phyloP scores from a whole-genome alignment of 345 rosid genomes.

The Eucalyptus sideroxylon region DNA sequence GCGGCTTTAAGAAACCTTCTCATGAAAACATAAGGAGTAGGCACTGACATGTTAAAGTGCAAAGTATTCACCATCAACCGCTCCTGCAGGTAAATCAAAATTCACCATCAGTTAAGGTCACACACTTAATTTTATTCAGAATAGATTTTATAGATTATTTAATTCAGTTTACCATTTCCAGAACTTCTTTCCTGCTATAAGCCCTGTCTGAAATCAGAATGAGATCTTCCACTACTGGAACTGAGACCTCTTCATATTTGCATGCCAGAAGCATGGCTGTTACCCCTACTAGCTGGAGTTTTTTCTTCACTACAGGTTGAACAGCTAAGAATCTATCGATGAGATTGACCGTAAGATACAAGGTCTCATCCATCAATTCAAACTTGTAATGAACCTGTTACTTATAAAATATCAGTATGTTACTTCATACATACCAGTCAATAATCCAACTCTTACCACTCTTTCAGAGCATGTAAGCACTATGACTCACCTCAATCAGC shows the following conservation, averaged over 20 bases:
- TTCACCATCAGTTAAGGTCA: not conserved
- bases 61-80: constrained; percentile 63
- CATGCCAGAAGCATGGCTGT: constrained; percentile 97
- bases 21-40: constrained; percentile 94
- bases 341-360: constrained; percentile 84
- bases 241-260: constrained; percentile 95
- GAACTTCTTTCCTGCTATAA: constrained; percentile 71
- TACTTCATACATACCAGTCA: not conserved
- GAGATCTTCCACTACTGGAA: constrained; percentile 93
- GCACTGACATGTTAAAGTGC: constrained; percentile 68
- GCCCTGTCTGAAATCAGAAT: constrained; percentile 88
- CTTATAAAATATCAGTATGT: not conserved
- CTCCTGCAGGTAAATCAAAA: constrained; percentile 42
- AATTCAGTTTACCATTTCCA: constrained; percentile 58
- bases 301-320: constrained; percentile 65
- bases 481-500: constrained; percentile 66
- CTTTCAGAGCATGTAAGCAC: not conserved
- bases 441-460: too few species aligned
- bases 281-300: constrained; percentile 91
- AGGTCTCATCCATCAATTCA: constrained; percentile 92
- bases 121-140: not conserved
- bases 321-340: constrained; percentile 78
- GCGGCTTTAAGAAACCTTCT: constrained; percentile 87
- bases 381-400: constrained; percentile 97
- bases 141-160: not conserved